phyloP scores from a whole-genome alignment of 345 rosid species.

The Eucalyptus curtisii region DNA sequence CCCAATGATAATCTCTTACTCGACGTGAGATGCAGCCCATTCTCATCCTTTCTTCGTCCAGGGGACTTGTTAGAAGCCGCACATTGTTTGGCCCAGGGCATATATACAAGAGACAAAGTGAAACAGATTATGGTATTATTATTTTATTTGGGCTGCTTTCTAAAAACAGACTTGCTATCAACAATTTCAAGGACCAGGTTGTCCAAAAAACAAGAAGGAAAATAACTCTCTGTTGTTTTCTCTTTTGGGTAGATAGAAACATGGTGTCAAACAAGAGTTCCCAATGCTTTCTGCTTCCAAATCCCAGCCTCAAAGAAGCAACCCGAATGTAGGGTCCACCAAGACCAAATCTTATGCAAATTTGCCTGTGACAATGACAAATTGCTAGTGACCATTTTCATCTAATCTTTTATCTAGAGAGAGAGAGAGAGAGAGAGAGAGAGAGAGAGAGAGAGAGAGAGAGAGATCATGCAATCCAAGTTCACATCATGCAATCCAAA shows the following conservation, averaged over 20 bases:
- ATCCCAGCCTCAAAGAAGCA: neutral
- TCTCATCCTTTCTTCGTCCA: neutral
- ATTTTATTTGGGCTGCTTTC: neutral
- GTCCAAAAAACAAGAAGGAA: neutral
- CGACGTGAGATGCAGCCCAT: neutral
- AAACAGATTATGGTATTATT: neutral
- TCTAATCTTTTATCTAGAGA: neutral
- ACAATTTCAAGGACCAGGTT: neutral
- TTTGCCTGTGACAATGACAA: neutral
- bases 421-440: neutral
- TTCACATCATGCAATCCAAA: neutral
- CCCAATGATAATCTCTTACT: neutral
- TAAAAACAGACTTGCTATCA: neutral
- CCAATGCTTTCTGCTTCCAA: neutral
- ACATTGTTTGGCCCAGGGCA: neutral
- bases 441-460: neutral
- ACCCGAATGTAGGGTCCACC: neutral
- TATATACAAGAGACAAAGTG: neutral
- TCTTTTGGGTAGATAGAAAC: neutral
- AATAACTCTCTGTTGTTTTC: neutral
- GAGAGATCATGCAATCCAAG: neutral
- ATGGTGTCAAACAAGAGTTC: neutral
- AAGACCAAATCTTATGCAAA: neutral
- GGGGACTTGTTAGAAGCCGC: neutral
- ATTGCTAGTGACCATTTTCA: neutral